Percentiles rank a stretch among this genome's conserved stretches.
These are phyloP conservation scores for Psilocybe sp. DNA, from an alignment of 768 basidiomycete genomes.

Conservation along the genomic window DNA sequence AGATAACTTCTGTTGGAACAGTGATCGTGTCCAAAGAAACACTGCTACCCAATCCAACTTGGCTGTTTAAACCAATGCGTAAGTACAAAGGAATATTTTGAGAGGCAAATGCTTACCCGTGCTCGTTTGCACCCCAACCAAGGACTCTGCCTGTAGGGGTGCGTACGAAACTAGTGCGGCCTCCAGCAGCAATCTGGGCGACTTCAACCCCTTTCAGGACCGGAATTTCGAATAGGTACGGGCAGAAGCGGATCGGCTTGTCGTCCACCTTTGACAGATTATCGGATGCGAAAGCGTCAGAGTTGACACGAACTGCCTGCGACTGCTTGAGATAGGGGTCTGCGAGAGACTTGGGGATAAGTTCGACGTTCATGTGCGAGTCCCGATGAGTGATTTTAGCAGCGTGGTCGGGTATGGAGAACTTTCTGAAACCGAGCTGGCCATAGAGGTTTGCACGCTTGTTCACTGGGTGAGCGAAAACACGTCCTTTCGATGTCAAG, in stretches of 20 bases:
- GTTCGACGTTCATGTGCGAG: slow-evolving; percentile 45
- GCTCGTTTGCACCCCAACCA: slow-evolving; percentile 89
- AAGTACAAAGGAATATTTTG: not conserved
- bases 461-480: slow-evolving; percentile 75
- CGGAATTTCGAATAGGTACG: slow-evolving; percentile 74
- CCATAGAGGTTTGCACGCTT: slow-evolving; percentile 76
- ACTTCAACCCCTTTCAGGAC: slow-evolving; percentile 61
- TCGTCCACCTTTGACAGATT: slow-evolving; percentile 31
- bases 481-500: slow-evolving; percentile 68
- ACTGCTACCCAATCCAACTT: slow-evolving; percentile 74
- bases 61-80: slow-evolving; percentile 39
- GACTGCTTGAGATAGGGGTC: slow-evolving; percentile 50
- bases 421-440: slow-evolving; percentile 77
- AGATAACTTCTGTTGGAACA: slow-evolving; percentile 83
- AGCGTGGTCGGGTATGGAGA: slow-evolving; percentile 44
- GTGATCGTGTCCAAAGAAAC: slow-evolving; percentile 64
- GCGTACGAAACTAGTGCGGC: slow-evolving; percentile 68
- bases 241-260: slow-evolving; percentile 59
- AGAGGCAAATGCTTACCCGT: slow-evolving; percentile 48
- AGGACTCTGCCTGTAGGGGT: slow-evolving; percentile 72
- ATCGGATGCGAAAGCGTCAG: slow-evolving; percentile 25
- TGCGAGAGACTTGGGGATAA: slow-evolving; percentile 51
- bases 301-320: slow-evolving; percentile 32
- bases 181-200: slow-evolving; percentile 70
- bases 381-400: slow-evolving; percentile 18